These are phyloP conservation scores for Macrolepiota fuliginosa DNA, from an alignment of 768 basidiomycete species.

Conservation along the genomic window DNA sequence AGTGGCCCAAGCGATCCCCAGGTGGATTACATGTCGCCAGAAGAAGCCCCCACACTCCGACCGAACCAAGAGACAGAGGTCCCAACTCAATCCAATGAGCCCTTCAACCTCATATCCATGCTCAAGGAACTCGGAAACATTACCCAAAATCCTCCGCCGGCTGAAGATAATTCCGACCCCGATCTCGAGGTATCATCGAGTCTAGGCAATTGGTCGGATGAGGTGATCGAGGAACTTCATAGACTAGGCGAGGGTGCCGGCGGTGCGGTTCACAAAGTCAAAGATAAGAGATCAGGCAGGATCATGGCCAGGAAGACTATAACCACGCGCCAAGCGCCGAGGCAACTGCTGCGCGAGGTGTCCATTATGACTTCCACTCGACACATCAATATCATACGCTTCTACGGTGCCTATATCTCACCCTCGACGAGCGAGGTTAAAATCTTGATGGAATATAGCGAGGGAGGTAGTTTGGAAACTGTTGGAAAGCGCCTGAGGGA, in stretches of 20 bases:
- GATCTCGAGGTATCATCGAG: constrained; percentile 17
- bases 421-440: constrained; percentile 90
- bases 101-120: constrained; percentile 37
- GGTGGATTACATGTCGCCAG: constrained; percentile 9
- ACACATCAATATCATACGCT: constrained; percentile 86
- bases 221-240: constrained; percentile 68
- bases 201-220: constrained; percentile 58
- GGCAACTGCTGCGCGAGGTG: constrained; percentile 91
- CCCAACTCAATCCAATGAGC: constrained; percentile 28
- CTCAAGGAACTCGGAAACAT: constrained; percentile 32
- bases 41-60: constrained; percentile 5
- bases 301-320: constrained; percentile 96
- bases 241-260: constrained; percentile 94
- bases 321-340: constrained; percentile 86
- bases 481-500: constrained; percentile 84
- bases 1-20: constrained; percentile 5
- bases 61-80: constrained; percentile 27
- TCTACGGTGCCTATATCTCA: constrained; percentile 90
- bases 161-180: constrained; percentile 23
- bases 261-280: constrained; percentile 93
- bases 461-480: constrained; percentile 87
- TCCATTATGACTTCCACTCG: constrained; percentile 83
- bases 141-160: constrained; percentile 15
- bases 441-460: constrained; percentile 89
- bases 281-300: constrained; percentile 72